Evolutionary conservation across 805 yeast species (phyloP).

Genomic region (Candida mattraensis): DNA sequence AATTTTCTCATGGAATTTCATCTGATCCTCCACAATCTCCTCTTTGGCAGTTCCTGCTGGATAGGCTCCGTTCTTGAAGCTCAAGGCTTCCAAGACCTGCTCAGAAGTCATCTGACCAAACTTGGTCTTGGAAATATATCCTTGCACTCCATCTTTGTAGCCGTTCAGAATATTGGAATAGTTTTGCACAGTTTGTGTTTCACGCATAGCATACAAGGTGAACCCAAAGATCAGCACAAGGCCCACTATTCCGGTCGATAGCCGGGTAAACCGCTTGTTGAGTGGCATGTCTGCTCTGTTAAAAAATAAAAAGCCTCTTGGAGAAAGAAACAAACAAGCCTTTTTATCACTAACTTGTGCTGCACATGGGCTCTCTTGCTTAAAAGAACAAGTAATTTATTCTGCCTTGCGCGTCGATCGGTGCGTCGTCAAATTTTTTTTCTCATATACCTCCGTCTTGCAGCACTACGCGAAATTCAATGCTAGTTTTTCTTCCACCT

Average conservation of each 20-base stretch:
- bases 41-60: conserved; percentile 19
- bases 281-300: conserved; percentile 9
- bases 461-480: too few species aligned
- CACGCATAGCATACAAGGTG: conserved; percentile 12
- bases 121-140: conserved; percentile 9
- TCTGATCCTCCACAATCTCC: conserved; percentile 38
- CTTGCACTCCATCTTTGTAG: conserved; percentile 15
- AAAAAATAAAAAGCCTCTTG: too few species aligned
- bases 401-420: too few species aligned
- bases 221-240: conserved; percentile 11
- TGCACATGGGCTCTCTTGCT: background rate
- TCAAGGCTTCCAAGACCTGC: conserved; percentile 17
- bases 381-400: background rate
- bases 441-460: too few species aligned
- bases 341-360: too few species aligned
- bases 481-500: conserved; percentile 2
- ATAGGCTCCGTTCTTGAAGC: conserved; percentile 14
- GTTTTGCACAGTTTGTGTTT: conserved; percentile 12
- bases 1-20: conserved; percentile 37
- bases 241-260: conserved; percentile 14
- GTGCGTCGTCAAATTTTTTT: too few species aligned
- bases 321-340: too few species aligned
- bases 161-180: conserved; percentile 11
- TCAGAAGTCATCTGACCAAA: conserved; percentile 9
- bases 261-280: conserved; percentile 21